A percentile compares a stretch with the other conserved stretches of the same genome.
These are phyloP conservation scores for Sideroxylon spinosum DNA, from an alignment of 179 eudicot genomes.

Conservation along the genomic window DNA sequence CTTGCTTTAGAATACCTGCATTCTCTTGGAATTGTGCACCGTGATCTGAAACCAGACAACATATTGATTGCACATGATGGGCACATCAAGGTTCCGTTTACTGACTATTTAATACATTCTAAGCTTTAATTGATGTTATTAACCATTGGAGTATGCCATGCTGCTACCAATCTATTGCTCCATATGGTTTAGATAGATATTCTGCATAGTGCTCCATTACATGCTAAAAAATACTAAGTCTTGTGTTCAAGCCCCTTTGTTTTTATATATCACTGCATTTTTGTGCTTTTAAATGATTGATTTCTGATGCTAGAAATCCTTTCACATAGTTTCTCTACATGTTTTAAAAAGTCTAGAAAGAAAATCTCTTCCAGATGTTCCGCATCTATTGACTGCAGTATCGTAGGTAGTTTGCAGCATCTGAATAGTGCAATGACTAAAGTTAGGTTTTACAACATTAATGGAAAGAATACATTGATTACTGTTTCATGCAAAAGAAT, in stretches of 20 bases:
- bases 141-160: background rate
- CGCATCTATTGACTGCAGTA: background rate
- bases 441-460: background rate
- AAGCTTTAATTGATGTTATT: background rate
- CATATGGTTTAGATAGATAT: background rate
- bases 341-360: background rate
- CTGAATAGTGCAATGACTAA: background rate
- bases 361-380: background rate
- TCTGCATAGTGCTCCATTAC: background rate
- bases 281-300: background rate
- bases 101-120: background rate
- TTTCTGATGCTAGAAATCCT: constrained; percentile 3
- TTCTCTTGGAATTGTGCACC: constrained; percentile 41
- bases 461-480: background rate
- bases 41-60: constrained; percentile 49
- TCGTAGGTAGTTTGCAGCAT: constrained; percentile 11
- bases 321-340: background rate
- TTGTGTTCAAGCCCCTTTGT: background rate
- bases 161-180: background rate
- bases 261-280: background rate
- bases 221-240: background rate
- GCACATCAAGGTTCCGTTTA: constrained; percentile 37
- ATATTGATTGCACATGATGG: constrained; percentile 44
- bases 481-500: background rate
- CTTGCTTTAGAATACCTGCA: constrained; percentile 48